Percentiles rank a stretch among this genome's conserved stretches.
Evolutionary conservation across 2,329 filamentous ascomycete species (phyloP).

Genomic region (Myriosclerotinia duriaeana): DNA sequence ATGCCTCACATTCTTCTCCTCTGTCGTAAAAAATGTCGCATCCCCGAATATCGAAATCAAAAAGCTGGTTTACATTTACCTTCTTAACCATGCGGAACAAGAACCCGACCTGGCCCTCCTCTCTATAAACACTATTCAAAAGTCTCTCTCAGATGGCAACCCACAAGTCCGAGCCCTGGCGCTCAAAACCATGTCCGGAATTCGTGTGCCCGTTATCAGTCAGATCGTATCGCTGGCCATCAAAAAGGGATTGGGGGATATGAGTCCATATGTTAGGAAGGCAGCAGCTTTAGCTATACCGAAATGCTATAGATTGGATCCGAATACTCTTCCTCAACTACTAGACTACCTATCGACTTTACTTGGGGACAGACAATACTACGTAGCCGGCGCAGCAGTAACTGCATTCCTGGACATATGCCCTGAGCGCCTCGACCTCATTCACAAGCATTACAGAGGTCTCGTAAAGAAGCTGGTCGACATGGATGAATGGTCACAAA

Average conservation of each 20-base stretch:
- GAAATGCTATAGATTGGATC: constrained; percentile 91
- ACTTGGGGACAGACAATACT: constrained; percentile 89
- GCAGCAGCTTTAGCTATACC: constrained; percentile 91
- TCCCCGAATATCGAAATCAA: constrained; percentile 93
- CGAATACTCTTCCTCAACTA: constrained; percentile 78
- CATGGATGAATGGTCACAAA: constrained; percentile 98
- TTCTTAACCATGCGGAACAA: constrained; percentile 92
- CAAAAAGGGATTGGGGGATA: constrained; percentile 88
- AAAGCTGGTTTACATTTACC: constrained; percentile 97
- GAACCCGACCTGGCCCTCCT: constrained; percentile 93
- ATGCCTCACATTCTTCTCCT: constrained; percentile 92
- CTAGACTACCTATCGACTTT: constrained; percentile 77
- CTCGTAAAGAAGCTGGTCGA: constrained; percentile 90
- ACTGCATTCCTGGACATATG: constrained; percentile 87
- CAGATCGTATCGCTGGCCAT: constrained; percentile 96
- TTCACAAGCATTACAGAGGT: constrained; percentile 85
- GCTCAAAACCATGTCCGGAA: constrained; percentile 93
- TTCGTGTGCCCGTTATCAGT: constrained; percentile 94
- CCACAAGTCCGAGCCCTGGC: constrained; percentile 89
- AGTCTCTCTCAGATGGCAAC: constrained; percentile 89
- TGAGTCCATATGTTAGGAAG: constrained; percentile 91
- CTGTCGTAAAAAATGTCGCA: constrained; percentile 95
- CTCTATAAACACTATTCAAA: constrained; percentile 98
- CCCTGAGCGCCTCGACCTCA: constrained; percentile 79
- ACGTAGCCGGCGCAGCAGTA: constrained; percentile 91